Conservation (phyloP, 371 early-diverging fungal genomes). For the Globomyces sp. region DNA sequence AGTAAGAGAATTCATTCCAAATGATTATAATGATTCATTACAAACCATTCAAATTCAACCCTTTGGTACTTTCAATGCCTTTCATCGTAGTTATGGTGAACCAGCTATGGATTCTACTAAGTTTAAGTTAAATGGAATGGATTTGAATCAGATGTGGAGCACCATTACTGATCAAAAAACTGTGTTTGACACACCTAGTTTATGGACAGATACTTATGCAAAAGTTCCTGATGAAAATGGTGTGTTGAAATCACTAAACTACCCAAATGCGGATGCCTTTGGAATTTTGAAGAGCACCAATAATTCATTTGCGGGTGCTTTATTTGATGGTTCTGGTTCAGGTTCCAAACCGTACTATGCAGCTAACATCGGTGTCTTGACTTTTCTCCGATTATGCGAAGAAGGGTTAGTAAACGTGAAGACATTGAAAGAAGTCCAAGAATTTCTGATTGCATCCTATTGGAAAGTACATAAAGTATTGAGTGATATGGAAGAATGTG, state of each 20-base stretch:
- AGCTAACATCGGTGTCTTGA: neutral
- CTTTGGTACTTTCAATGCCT: too few species aligned
- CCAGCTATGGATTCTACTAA: too few species aligned
- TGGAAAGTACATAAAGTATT: neutral
- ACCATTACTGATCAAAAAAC: too few species aligned
- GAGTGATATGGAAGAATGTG: conserved; percentile 4
- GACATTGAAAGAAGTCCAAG: neutral
- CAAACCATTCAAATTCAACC: too few species aligned
- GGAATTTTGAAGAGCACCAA: neutral
- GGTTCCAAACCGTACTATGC: conserved; percentile 5
- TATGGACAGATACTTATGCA: too few species aligned
- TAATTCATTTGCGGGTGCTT: neutral
- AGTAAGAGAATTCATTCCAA: too few species aligned
- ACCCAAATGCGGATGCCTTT: conserved; percentile 8
- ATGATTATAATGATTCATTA: too few species aligned
- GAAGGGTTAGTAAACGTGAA: neutral
- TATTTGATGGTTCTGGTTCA: conserved; percentile 2
- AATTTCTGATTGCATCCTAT: conserved; percentile 5
- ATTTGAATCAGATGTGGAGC: too few species aligned
- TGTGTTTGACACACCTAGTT: too few species aligned
- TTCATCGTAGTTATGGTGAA: too few species aligned
- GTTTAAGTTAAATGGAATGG: too few species aligned
- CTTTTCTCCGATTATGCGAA: neutral
- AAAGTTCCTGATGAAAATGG: too few species aligned
- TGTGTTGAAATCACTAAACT: neutral